Conservation (phyloP, 1,284 basidiomycete species). For the Afroboletus lepidellus region DNA sequence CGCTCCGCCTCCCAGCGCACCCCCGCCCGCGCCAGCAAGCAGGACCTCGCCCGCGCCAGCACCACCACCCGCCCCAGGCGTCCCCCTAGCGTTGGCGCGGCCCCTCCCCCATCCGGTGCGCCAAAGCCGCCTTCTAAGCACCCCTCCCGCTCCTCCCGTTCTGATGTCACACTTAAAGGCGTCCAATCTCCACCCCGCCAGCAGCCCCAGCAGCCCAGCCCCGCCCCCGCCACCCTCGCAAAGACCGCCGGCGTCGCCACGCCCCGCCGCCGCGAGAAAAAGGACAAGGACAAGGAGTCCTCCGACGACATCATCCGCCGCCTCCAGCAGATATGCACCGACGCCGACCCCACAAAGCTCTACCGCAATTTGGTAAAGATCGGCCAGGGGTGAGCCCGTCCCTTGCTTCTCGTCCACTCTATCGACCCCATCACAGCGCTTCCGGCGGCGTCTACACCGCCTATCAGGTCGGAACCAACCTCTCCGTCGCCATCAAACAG, state of each 20-base stretch:
- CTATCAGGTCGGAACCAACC: slow-evolving; percentile 91
- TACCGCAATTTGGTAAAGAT: slow-evolving; percentile 96
- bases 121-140: slow-evolving; percentile 42
- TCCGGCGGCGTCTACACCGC: slow-evolving; percentile 98
- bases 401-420: neutral
- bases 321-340: slow-evolving; percentile 92
- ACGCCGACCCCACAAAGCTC: slow-evolving; percentile 93
- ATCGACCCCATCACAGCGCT: slow-evolving; percentile 52
- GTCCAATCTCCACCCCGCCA: slow-evolving; percentile 29
- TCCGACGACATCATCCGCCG: slow-evolving; percentile 91
- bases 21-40: slow-evolving; percentile 50
- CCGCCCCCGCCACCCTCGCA: slow-evolving; percentile 48
- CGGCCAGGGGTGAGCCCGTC: slow-evolving; percentile 81
- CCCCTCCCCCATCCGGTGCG: slow-evolving; percentile 29
- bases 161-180: slow-evolving; percentile 53
- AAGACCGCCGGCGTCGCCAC: slow-evolving; percentile 71
- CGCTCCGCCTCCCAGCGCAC: slow-evolving; percentile 75
- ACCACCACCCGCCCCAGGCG: slow-evolving; percentile 50
- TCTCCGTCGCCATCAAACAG: slow-evolving; percentile 98
- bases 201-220: slow-evolving; percentile 46
- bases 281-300: slow-evolving; percentile 75
- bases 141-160: slow-evolving; percentile 53
- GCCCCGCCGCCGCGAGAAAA: slow-evolving; percentile 84
- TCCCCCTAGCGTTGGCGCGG: slow-evolving; percentile 25
- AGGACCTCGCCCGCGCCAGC: slow-evolving; percentile 62